Conservation (phyloP, 2,329 filamentous ascomycete genomes). For the Rhynchosporium graminicola region DNA sequence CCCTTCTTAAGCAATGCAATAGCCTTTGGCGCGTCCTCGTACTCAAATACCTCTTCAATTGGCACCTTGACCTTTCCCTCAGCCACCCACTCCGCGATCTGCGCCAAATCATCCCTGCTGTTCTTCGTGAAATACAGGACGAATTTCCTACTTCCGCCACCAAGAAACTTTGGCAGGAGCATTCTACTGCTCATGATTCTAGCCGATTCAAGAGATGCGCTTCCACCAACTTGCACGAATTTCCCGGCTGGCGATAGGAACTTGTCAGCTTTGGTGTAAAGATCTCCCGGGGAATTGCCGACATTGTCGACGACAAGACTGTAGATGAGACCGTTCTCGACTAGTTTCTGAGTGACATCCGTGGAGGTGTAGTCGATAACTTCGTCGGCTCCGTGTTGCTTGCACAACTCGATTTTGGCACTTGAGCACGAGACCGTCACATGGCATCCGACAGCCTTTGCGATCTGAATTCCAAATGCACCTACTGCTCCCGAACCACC, state of each 20-base stretch:
- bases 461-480: constrained; percentile 62
- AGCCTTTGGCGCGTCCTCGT: constrained; percentile 58
- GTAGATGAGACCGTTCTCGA: constrained; percentile 20
- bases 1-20: constrained; percentile 60
- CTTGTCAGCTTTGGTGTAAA: constrained; percentile 27
- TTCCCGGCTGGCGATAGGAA: constrained; percentile 23
- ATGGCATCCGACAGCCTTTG: constrained; percentile 58
- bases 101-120: constrained; percentile 50
- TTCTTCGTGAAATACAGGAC: constrained; percentile 49
- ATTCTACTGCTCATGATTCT: constrained; percentile 14
- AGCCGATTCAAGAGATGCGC: constrained; percentile 13
- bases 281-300: constrained; percentile 8
- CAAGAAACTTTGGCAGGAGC: constrained; percentile 24
- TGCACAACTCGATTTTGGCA: constrained; percentile 57
- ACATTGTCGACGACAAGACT: constrained; percentile 33
- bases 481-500: constrained; percentile 64
- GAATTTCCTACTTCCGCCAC: constrained; percentile 44
- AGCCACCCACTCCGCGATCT: constrained; percentile 55
- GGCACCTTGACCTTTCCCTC: constrained; percentile 59
- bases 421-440: constrained; percentile 61
- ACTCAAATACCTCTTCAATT: constrained; percentile 56
- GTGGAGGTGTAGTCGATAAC: constrained; percentile 29
- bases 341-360: constrained; percentile 23
- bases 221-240: constrained; percentile 16
- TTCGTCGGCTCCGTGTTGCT: constrained; percentile 53